A percentile compares a stretch with the other conserved stretches of the same genome.
These are phyloP conservation scores for Cymbopogon flexuosus DNA, from an alignment of 202 grass and related monocot genomes.

Conservation along the genomic window DNA sequence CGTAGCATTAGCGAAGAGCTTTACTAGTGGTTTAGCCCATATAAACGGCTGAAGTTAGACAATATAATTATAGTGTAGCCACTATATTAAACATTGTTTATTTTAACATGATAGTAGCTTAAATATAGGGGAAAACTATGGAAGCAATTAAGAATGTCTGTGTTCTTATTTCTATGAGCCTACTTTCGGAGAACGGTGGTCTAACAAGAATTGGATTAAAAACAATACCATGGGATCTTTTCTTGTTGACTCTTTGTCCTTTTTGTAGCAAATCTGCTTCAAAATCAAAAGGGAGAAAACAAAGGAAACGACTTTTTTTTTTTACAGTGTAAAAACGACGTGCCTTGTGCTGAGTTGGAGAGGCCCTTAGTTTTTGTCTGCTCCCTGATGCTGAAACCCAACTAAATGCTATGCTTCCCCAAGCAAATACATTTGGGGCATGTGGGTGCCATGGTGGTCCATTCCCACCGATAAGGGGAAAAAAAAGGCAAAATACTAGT, in stretches of 20 bases:
- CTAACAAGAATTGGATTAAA: background rate
- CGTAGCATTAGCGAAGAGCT: background rate
- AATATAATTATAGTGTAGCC: background rate
- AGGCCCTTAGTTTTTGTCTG: background rate
- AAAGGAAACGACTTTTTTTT: background rate
- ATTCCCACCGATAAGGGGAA: background rate
- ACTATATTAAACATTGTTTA: background rate
- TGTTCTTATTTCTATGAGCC: background rate
- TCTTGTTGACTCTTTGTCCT: constrained; percentile 27
- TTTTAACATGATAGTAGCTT: background rate
- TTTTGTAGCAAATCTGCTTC: background rate
- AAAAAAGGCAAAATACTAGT: background rate
- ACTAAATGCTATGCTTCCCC: constrained; percentile 41
- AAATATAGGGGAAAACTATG: background rate
- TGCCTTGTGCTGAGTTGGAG: constrained; percentile 28
- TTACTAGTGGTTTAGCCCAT: background rate
- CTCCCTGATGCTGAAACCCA: constrained; percentile 10
- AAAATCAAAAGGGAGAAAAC: background rate
- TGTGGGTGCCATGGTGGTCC: constrained; percentile 19
- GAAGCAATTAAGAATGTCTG: background rate
- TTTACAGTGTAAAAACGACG: background rate
- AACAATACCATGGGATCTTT: background rate
- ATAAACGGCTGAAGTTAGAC: background rate
- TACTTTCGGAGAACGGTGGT: background rate
- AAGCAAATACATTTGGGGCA: constrained; percentile 22